Conservation (phyloP, 164 flowering plant species). For the Vitis rotundifolia region DNA sequence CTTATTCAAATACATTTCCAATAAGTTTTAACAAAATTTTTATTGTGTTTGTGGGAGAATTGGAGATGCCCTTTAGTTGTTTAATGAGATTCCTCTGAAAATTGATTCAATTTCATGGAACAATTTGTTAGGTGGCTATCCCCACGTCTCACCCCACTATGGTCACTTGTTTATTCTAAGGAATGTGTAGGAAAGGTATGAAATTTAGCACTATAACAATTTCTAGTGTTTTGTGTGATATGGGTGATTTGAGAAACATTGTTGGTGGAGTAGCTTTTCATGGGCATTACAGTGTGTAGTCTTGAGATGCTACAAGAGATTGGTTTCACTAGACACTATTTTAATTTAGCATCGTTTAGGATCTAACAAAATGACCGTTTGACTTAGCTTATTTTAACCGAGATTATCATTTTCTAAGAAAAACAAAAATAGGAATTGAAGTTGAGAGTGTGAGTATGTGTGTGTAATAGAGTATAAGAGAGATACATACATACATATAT, state of each 20-base stretch:
- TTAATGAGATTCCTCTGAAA: slow-evolving; percentile 38
- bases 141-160: slow-evolving; percentile 25
- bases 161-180: slow-evolving; percentile 28
- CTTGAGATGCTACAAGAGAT: no score
- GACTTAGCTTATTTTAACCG: no score
- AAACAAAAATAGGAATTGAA: no score
- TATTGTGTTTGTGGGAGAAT: slow-evolving; percentile 34
- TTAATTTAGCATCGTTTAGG: no score
- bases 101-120: slow-evolving; percentile 58
- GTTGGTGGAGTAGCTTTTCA: slow-evolving; percentile 34
- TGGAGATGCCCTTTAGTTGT: slow-evolving; percentile 24
- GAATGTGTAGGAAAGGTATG: slow-evolving; percentile 28
- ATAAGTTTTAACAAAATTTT: slow-evolving; percentile 8
- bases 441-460: no score
- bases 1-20: no score
- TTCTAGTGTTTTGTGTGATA: slow-evolving; percentile 29
- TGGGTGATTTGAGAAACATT: slow-evolving; percentile 23
- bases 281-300: slow-evolving; percentile 21
- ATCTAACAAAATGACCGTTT: no score
- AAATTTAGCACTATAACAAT: slow-evolving; percentile 18
- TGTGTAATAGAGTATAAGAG: no score
- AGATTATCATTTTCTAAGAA: no score
- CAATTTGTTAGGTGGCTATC: slow-evolving; percentile 49
- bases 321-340: no score
- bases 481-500: no score